Base-by-base conservation (phyloP, 2,329 filamentous ascomycete genomes). In the Sporothrix luriei region DNA sequence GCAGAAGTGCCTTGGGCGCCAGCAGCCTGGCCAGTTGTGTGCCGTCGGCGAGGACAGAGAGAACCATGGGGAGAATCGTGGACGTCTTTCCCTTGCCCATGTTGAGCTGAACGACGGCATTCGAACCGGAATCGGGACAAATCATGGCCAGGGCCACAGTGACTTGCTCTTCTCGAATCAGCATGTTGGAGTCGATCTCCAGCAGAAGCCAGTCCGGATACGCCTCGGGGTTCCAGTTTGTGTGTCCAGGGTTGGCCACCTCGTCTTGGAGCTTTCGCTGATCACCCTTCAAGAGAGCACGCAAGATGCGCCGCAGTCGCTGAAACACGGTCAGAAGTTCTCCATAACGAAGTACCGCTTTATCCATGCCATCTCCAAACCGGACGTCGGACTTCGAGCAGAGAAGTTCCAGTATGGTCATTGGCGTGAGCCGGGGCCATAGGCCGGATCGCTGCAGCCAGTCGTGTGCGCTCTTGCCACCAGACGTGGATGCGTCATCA, bases 21-120 rank as follows among this genome's bases (percentile, higher is more conserved):
- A 88, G 75, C 0, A 90, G 77, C 1, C 89, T 79, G 0, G 82
- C 81, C 0, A 91, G 77, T 0, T 80, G 76, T 0, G 76, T 75
- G 0, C 78, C 76, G 72, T 87, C 77, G 0, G 84, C 84, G 0
- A 87, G 75, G 0, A 80, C 71, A 0, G 79, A 78, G 0, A 82
- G 79, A 0, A 79, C 83, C 81, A 87, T 84, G 0, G 85, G 85
- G 7, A 87, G 82, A 26, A 87, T 85, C 64, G 81, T 82, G 0
- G 84, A 86, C 0, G 86, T 88, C 76, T 88, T 89, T 0, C 86
- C 84, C 78, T 88, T 83, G 0, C 88, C 88, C 88, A 91, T 91
- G 71, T 90, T 87, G 77, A 91, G 83, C 71, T 91, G 88, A 1
- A 90, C 73, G 0, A 90, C 86, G 0, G 87, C 87, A 71, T 90